A percentile compares a stretch with the other conserved stretches of the same genome.
These are phyloP conservation scores for Russula virescens DNA, from an alignment of 768 basidiomycete genomes.

Conservation along the genomic window DNA sequence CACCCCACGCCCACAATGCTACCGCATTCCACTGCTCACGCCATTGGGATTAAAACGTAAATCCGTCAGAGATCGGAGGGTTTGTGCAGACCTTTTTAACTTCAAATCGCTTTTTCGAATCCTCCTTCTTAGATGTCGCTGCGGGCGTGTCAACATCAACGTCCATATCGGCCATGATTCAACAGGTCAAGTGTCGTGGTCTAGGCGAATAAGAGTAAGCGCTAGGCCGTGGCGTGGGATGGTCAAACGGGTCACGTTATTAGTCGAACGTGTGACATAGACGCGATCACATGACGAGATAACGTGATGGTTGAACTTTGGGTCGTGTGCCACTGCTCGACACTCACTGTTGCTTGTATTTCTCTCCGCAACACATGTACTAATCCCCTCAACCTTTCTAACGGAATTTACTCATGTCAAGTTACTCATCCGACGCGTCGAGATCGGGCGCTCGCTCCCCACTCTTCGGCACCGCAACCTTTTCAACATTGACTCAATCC, in stretches of 20 bases:
- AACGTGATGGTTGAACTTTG: slow-evolving; percentile 24
- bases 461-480: slow-evolving; percentile 54
- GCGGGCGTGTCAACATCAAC: slow-evolving; percentile 71
- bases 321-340: not conserved
- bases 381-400: slow-evolving; percentile 21
- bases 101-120: slow-evolving; percentile 85
- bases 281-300: slow-evolving; percentile 35
- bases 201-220: not conserved
- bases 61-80: not conserved
- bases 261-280: not conserved
- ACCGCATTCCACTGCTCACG: slow-evolving; percentile 94
- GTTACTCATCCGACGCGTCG: slow-evolving; percentile 32
- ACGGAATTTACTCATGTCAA: slow-evolving; percentile 32
- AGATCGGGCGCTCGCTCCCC: slow-evolving; percentile 48
- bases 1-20: slow-evolving; percentile 98
- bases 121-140: slow-evolving; percentile 39
- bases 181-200: not conserved
- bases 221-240: not conserved
- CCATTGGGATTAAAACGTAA: not conserved
- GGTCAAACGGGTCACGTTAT: not conserved
- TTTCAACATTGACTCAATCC: slow-evolving; percentile 45
- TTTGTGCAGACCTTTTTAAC: slow-evolving; percentile 83
- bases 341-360: slow-evolving; percentile 34
- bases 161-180: slow-evolving; percentile 59
- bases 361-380: slow-evolving; percentile 31